Evolutionary conservation across 176 grass and related monocot genomes (phyloP), one percentile per base, ranked within the genome.

Genomic region (Otatea glauca): DNA sequence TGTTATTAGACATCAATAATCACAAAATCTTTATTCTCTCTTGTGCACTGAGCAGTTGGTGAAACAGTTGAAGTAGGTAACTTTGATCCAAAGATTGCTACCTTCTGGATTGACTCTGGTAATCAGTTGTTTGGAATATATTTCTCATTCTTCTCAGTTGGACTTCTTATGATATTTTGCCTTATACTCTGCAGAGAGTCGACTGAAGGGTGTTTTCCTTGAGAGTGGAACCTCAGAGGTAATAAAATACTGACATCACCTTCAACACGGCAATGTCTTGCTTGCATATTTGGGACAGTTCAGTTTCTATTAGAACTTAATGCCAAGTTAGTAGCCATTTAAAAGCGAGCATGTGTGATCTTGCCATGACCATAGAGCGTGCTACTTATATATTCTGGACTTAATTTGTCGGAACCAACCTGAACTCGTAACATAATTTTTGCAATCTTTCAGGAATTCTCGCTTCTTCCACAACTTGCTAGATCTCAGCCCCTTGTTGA

Each of bases 221-320:
- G 96, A 98, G 93, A 98, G 96, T 80, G 95, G 95, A 86, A 92
- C 85, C 72, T 77, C 84, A 64, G 92, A 98, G 95, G 95, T 98
- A 85, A 84, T 29, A 72, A 76, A 75, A 37, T 82, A 49, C 41
- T 21, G 25, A 4, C 78, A 72, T 8, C 39, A 13, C 7, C 27
- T 73, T 66, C 5, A 27, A 49, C 47, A 49, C 59, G 47, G 10
- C 9, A 77, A 72, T 53, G 25, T 7, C 4, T 58, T 86, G 24
- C 53, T 39, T 71, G 23, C 14, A 47, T 45, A 61, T 50, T 71
- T 75, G 27, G 37, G 9, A 25, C 20, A 25, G 50, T 81, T 75
- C 5, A 32, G 0, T 71, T 75, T 55, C 54, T 64, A 12, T 43
- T n/a, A 58, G 37, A 76, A 81, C 55, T 71, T 66, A 77, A 15